Base-by-base conservation (phyloP, 2,329 filamentous ascomycete genomes). In the Madurella fahalii region DNA sequence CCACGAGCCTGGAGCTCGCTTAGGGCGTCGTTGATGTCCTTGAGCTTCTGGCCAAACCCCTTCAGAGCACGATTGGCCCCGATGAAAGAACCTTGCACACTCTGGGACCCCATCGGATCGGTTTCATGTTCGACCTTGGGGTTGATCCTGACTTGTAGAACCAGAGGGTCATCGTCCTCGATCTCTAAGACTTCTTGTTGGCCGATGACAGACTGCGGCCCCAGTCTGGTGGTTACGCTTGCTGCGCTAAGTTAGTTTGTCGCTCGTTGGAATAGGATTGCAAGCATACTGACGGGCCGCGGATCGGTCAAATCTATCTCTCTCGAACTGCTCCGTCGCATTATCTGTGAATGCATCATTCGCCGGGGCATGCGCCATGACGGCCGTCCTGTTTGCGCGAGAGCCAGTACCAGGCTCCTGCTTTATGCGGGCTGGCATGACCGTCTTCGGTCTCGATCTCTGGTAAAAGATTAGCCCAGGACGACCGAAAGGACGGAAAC, bases 1-100 rank as follows among this genome's bases (percentile, higher is more conserved):
- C 87, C 89, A 0, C 93, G 77, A 5, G 84, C 78, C 48, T 89
- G 83, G 0, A 96, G 78, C 46, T 86, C 81, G 2, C 81, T 82
- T 0, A 90, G 78, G 0, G 82, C 81, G 45, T 87, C 77, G 2
- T 90, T 85, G 47, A 85, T 82, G 0, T 80, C 76, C 49, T 86
- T 87, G 1, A 87, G 71, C 44, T 82, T 77, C n/a, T 77, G 74
- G 0, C 84, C 84, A 4, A 90, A 81, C 7, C 79, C 77, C 42
- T 64, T 76, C 60, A 70, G 80, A 5, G 65, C 72, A n/a, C 58
- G 67, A 47, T 72, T 71, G 1, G 67, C 68, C 32, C 63, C 63
- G 9, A 68, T 64, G 50, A 69, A 69, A 2, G 65, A 68, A n/a
- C 56, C 56, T 17, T 64, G 56, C 12, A 60, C 39, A n/a, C 50